Base-by-base conservation (phyloP, 805 yeast species). In the Clavispora asparagi region DNA sequence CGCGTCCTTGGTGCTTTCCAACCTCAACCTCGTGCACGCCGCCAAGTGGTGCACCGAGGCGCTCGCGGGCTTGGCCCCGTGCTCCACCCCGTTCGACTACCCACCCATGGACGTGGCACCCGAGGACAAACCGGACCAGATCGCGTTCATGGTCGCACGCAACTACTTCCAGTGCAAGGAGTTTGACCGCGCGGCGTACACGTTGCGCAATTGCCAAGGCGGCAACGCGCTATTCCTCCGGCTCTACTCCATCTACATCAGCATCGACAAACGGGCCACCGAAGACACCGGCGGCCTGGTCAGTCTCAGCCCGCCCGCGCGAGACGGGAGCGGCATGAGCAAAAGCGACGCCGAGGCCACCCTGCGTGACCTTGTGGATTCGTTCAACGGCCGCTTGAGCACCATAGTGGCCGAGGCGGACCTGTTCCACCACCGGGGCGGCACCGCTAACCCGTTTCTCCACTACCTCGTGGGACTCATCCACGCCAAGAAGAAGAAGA, bases 11-110 rank as follows among this genome's bases (percentile, higher is more conserved):
- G 67, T 70, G 4, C 68, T 88, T 16, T 62, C 79, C 1, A 76
- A 78, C 30, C 68, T 87, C 49, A 80, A 85, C 48, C 70, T 89
- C 11, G 74, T 75, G 56, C 82, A 81, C 43, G 82, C 90, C 0
- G 80, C 95, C 4, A 87, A 87, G 68, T 90, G 95, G 95, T 74
- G 70, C 46, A 82, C 88, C 2, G 96, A 89, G 57, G 95, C 95
- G 1, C 67, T 85, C 17, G 76, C 74, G 55, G 95, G 92, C 0
- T 65, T 86, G 51, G 60, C 58, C 17, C 51, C 41, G 4, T 16
- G 28, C 23, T 42, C 40, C 16, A 46, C 40, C 44, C 62, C 49
- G 32, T 49, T 58, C 11, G 54, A 48, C 36, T 49, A 40, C 40
- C 50, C 52, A 8, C 12, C 44, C 5, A 45, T 45, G 7, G 46